Base-by-base conservation (phyloP, 2,329 filamentous ascomycete genomes). In the Geosmithia putterillii region DNA sequence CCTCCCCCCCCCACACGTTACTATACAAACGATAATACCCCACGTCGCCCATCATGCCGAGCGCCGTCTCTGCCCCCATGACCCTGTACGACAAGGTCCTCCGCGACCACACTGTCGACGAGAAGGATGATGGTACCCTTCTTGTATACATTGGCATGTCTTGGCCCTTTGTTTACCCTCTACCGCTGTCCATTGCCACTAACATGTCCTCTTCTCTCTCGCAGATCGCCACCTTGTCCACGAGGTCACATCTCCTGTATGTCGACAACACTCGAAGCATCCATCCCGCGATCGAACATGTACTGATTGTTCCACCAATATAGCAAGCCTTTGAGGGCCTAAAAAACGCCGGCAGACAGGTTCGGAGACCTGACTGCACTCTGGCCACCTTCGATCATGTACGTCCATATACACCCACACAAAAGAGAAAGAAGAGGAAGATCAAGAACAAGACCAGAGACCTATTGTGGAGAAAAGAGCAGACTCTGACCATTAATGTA, bases 81-180 rank as follows among this genome's bases (percentile, higher is more conserved):
- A 95, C 89, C 54, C 75, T 95, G 59, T 96, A 96, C 69, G 90
- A 96, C 75, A 96, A 96, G 80, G 89, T 96, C 65, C 83, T 96
- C 57, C 79, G 86, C 56, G 83, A 83, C 69, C 92, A 98, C 64
- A 83, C 96, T 56, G 89, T 98, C 59, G 86, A 95, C 58, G 85
- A 94, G 76, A 86, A 89, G 74, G 78, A 87, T 44, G 90, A 96
- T 66, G 90, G 90, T 65, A 95, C 89, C 46, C 73, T 94, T 55
- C 70, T 95, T 51, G 74, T 96, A 46, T 96, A 96, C 63, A 96
- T 96, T 59, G 87, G 87, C 88, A 71, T 23, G 17, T 40, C 32
- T 19, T 21, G 4, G 15, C 35, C 19, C 25, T 18, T 12, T 21
- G 17, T 23, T 14, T 18, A n/a, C n/a, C n/a, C n/a, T n/a, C n/a